These are phyloP conservation scores for Dendryphion nanum DNA, from an alignment of 2,329 filamentous ascomycete species.

Conservation along the genomic window DNA sequence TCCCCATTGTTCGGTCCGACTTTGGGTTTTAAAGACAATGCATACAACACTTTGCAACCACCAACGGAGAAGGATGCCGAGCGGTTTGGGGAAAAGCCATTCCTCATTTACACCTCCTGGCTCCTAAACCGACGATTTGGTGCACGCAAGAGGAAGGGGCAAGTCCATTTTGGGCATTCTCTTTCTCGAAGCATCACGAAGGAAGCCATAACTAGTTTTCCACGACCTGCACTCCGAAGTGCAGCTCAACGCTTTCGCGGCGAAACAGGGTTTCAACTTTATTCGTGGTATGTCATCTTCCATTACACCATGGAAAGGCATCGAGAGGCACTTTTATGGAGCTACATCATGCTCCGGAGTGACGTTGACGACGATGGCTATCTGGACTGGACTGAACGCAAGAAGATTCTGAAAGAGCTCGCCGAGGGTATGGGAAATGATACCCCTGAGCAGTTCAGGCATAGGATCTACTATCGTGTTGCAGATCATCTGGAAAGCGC, in stretches of 20 bases:
- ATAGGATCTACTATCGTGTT: slow-evolving; percentile 42
- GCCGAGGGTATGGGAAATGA: slow-evolving; percentile 38
- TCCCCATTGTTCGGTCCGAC: slow-evolving; percentile 45
- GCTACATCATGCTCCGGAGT: slow-evolving; percentile 42
- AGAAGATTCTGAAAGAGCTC: slow-evolving; percentile 37
- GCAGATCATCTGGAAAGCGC: slow-evolving; percentile 36
- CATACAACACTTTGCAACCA: slow-evolving; percentile 40
- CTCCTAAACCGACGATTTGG: slow-evolving; percentile 47
- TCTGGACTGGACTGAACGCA: slow-evolving; percentile 42
- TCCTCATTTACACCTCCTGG: slow-evolving; percentile 47
- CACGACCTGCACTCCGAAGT: slow-evolving; percentile 40
- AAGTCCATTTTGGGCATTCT: slow-evolving; percentile 46
- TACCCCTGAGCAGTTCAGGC: slow-evolving; percentile 28
- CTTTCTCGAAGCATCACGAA: slow-evolving; percentile 40
- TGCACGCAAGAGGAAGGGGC: slow-evolving; percentile 44
- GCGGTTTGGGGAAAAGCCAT: slow-evolving; percentile 46
- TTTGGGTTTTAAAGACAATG: slow-evolving; percentile 45
- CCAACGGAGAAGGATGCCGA: slow-evolving; percentile 33
- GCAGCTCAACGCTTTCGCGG: slow-evolving; percentile 45
- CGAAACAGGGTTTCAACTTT: slow-evolving; percentile 44
- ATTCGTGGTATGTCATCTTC: slow-evolving; percentile 45
- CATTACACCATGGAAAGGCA: slow-evolving; percentile 48
- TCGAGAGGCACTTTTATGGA: slow-evolving; percentile 45
- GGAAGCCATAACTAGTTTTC: slow-evolving; percentile 45
- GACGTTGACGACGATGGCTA: slow-evolving; percentile 42